phyloP scores from a whole-genome alignment of 306 rosid genomes.

The Cicer pinnatifidum region DNA sequence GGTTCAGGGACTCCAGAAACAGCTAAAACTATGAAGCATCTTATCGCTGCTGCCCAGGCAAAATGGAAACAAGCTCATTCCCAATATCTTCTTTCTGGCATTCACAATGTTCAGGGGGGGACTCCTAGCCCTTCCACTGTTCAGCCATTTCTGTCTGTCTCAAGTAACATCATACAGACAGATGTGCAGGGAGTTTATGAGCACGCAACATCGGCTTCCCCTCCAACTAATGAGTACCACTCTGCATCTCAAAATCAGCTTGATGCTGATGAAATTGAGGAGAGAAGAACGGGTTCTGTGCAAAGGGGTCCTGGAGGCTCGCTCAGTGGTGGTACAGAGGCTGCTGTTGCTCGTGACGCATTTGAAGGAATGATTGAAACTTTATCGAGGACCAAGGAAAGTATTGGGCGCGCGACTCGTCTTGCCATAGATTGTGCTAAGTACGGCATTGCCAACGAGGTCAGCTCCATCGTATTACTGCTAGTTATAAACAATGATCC shows the following conservation, averaged over 20 bases:
- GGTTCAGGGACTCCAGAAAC: slow-evolving; percentile 73
- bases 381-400: slow-evolving; percentile 97
- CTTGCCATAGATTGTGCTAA: slow-evolving; percentile 99
- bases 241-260: slow-evolving; percentile 59
- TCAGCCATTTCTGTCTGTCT: slow-evolving; percentile 61
- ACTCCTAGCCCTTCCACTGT: slow-evolving; percentile 77
- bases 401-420: slow-evolving; percentile 99
- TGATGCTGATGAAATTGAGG: slow-evolving; percentile 79
- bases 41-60: slow-evolving; percentile 95
- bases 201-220: slow-evolving; percentile 59
- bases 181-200: slow-evolving; percentile 69
- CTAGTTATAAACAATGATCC: slow-evolving; percentile 24
- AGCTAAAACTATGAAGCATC: slow-evolving; percentile 76
- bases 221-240: slow-evolving; percentile 60
- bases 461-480: slow-evolving; percentile 43
- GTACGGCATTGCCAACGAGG: slow-evolving; percentile 98
- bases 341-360: slow-evolving; percentile 98
- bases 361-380: slow-evolving; percentile 99
- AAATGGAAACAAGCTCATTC: slow-evolving; percentile 80
- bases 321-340: slow-evolving; percentile 96
- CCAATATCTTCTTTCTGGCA: slow-evolving; percentile 57
- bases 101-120: slow-evolving; percentile 57
- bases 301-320: slow-evolving; percentile 74
- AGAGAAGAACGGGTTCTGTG: slow-evolving; percentile 72
- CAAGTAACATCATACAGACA: slow-evolving; percentile 51